Conservation (phyloP, 2,329 filamentous ascomycete species). For the Stagonosporopsis vannaccii region DNA sequence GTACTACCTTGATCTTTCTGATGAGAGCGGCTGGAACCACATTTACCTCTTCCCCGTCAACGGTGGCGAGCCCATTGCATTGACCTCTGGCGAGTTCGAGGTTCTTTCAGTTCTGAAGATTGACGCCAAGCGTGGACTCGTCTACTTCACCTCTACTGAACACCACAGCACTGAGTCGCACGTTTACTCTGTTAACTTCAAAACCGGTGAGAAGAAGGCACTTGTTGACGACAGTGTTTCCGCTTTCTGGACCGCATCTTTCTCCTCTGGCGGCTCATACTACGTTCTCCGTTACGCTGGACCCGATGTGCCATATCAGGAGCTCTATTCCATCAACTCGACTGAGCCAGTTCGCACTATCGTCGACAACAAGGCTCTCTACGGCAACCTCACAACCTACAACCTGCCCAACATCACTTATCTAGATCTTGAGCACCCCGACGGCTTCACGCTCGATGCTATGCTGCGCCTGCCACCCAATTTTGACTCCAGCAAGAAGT, state of each 20-base stretch:
- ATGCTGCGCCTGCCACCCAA: conserved; percentile 70
- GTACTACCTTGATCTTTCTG: conserved; percentile 73
- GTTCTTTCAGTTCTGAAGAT: conserved; percentile 67
- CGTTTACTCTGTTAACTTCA: conserved; percentile 70
- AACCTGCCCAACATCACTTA: conserved; percentile 70
- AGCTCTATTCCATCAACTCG: conserved; percentile 67
- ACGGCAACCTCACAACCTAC: conserved; percentile 64
- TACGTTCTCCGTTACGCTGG: conserved; percentile 71
- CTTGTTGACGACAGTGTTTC: conserved; percentile 68
- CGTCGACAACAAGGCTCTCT: conserved; percentile 66
- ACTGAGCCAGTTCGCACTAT: conserved; percentile 65
- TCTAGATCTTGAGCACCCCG: conserved; percentile 67
- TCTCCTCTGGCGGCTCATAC: conserved; percentile 68
- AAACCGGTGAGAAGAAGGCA: conserved; percentile 61
- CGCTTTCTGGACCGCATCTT: conserved; percentile 70
- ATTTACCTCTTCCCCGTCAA: conserved; percentile 69
- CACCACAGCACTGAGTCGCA: conserved; percentile 72
- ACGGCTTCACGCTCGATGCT: conserved; percentile 68
- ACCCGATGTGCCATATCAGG: conserved; percentile 73
- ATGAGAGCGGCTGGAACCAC: conserved; percentile 70
- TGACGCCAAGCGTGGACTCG: conserved; percentile 61
- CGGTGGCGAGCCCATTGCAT: conserved; percentile 61
- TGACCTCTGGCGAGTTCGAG: conserved; percentile 73
- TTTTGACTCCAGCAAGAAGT: conserved; percentile 68
- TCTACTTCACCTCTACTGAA: conserved; percentile 72